A percentile compares a stretch with the other conserved stretches of the same genome.
phyloP scores from a whole-genome alignment of 768 basidiomycete genomes.

The Leccinum fibrillosum region DNA sequence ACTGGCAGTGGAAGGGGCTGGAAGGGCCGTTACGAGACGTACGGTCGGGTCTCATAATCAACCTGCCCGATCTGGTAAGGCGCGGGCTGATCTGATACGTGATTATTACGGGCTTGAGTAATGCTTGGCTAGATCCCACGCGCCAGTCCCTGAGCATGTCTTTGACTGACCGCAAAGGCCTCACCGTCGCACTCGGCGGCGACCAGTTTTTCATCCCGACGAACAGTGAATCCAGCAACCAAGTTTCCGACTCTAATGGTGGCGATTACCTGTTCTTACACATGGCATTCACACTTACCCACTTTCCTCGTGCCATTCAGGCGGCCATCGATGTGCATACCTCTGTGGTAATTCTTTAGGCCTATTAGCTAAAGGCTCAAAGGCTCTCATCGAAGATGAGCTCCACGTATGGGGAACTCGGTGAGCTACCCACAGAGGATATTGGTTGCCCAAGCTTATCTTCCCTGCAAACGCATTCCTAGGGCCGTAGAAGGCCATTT shows the following conservation, averaged over 20 bases:
- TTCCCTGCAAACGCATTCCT: slow-evolving; percentile 8
- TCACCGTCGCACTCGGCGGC: slow-evolving; percentile 37
- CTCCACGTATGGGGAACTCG: slow-evolving; percentile 76
- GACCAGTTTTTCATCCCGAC: slow-evolving; percentile 57
- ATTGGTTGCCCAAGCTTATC: slow-evolving; percentile 7
- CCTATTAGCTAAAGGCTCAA: slow-evolving; percentile 70
- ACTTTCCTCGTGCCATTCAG: slow-evolving; percentile 19
- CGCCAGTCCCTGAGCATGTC: slow-evolving; percentile 12
- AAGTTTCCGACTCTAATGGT: slow-evolving; percentile 39
- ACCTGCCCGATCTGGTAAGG: slow-evolving; percentile 13
- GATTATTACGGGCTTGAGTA: slow-evolving; percentile 1
- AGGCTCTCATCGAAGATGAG: slow-evolving; percentile 75
- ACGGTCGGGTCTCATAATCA: background rate
- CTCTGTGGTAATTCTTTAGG: slow-evolving; percentile 97
- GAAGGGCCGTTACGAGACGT: background rate
- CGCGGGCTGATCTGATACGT: slow-evolving; percentile 15
- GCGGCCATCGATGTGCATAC: slow-evolving; percentile 66
- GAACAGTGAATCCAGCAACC: slow-evolving; percentile 48
- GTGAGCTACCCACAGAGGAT: slow-evolving; percentile 36
- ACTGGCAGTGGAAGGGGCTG: background rate
- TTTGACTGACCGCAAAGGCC: slow-evolving; percentile 13
- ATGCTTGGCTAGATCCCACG: background rate
- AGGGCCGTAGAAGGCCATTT: slow-evolving; percentile 92
- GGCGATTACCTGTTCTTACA: slow-evolving; percentile 11
- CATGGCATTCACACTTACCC: slow-evolving; percentile 9